Percentiles rank a stretch among this genome's conserved stretches.
These are phyloP conservation scores for Colletotrichum sp. DNA, from an alignment of 2,329 filamentous ascomycete genomes.

Conservation along the genomic window DNA sequence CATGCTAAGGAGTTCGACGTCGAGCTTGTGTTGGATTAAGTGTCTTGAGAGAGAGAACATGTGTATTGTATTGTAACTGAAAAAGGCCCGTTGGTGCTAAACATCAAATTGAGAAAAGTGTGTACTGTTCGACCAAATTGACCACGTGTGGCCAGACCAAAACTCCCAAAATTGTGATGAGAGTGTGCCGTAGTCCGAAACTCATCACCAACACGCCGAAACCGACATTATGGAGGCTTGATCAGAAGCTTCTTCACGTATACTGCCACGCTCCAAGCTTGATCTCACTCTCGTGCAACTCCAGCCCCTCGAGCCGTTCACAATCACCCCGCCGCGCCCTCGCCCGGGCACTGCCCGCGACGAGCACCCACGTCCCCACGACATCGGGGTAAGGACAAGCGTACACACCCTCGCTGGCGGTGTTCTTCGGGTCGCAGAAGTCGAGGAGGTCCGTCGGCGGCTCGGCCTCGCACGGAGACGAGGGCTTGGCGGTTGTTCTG, in stretches of 20 bases:
- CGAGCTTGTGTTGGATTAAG: conserved; percentile 48
- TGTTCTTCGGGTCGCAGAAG: background rate
- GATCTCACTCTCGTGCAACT: conserved; percentile 27
- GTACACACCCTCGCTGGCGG: conserved; percentile 23
- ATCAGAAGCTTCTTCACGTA: background rate
- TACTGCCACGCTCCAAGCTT: conserved; percentile 44
- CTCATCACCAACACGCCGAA: background rate
- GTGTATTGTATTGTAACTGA: background rate
- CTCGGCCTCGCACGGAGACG: conserved; percentile 4
- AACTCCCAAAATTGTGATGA: background rate
- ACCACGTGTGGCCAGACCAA: accelerated
- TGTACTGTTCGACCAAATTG: background rate
- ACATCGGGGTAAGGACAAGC: background rate
- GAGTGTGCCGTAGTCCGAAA: background rate
- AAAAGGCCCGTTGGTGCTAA: background rate
- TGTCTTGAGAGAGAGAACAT: background rate
- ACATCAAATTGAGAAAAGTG: background rate
- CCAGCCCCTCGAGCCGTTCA: conserved; percentile 34
- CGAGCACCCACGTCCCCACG: background rate
- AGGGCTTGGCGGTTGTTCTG: conserved; percentile 26
- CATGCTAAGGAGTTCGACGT: conserved; percentile 45
- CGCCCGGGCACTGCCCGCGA: background rate
- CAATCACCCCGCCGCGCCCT: conserved; percentile 33
- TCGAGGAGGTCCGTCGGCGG: background rate
- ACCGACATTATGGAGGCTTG: accelerated